phyloP scores from a whole-genome alignment of 169 alveolate genomes.

The Plasmodium vinckei region DNA sequence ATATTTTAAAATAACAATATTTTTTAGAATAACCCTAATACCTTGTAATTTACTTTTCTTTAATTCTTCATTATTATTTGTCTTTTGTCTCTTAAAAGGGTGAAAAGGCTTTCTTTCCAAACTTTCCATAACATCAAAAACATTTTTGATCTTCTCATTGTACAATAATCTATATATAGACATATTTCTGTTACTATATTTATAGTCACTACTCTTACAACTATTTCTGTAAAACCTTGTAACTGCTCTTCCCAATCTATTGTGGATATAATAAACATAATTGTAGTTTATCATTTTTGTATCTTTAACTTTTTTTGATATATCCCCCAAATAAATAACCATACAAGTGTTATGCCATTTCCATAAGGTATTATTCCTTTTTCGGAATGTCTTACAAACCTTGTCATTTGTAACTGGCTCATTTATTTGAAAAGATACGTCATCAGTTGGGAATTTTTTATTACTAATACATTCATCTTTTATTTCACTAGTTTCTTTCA shows the following conservation, averaged over 20 bases:
- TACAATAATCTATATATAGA: constrained; percentile 15
- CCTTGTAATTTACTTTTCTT: constrained; percentile 5
- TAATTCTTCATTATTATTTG: background rate
- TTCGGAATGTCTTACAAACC: background rate
- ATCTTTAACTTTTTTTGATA: constrained; percentile 22
- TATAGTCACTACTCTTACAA: background rate
- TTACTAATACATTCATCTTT: background rate
- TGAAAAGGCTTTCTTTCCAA: background rate
- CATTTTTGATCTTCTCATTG: background rate
- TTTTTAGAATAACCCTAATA: background rate
- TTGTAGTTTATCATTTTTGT: constrained; percentile 18
- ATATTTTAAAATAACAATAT: constrained; percentile 18
- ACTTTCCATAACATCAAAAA: background rate
- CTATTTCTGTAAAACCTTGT: background rate
- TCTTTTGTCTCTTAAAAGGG: background rate
- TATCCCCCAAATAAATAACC: constrained; percentile 61
- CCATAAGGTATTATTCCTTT: constrained; percentile 14
- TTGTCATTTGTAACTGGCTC: background rate
- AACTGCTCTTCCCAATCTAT: constrained; percentile 2
- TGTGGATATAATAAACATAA: constrained; percentile 40
- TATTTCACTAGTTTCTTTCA: background rate
- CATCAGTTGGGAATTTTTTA: background rate
- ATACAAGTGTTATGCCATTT: constrained; percentile 68
- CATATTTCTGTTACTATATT: background rate
- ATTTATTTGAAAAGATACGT: background rate